Conservation (phyloP, 257 asterid species). For the Solanum pennellii region DNA sequence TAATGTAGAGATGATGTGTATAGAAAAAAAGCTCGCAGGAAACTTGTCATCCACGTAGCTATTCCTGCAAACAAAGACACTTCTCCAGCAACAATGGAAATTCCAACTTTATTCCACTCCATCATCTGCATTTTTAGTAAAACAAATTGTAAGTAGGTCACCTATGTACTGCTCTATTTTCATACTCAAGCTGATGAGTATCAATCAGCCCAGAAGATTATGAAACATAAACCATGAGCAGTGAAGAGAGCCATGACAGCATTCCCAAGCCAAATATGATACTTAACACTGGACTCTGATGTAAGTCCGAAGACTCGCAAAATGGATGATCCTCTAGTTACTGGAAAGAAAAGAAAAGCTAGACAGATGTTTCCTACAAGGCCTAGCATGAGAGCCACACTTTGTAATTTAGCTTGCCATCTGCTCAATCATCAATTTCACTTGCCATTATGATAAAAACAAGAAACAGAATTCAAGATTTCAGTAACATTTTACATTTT, state of each 20-base stretch:
- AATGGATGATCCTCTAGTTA: slow-evolving; percentile 52
- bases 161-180: neutral
- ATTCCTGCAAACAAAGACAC: slow-evolving; percentile 34
- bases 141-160: neutral
- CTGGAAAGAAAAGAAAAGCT: slow-evolving; percentile 54
- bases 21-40: slow-evolving; percentile 44
- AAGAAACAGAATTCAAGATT: neutral
- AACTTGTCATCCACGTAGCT: slow-evolving; percentile 43
- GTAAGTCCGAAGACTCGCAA: slow-evolving; percentile 54
- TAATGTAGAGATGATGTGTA: slow-evolving; percentile 39
- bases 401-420: slow-evolving; percentile 40
- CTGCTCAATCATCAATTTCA: slow-evolving; percentile 12
- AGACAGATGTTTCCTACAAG: slow-evolving; percentile 43
- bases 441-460: neutral
- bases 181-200: slow-evolving; percentile 17
- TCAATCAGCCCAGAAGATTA: slow-evolving; percentile 33
- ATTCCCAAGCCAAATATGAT: slow-evolving; percentile 73
- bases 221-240: slow-evolving; percentile 40
- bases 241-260: slow-evolving; percentile 32
- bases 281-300: slow-evolving; percentile 61
- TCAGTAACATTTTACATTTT: slow-evolving; percentile 22
- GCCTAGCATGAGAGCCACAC: slow-evolving; percentile 37
- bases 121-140: slow-evolving; percentile 30
- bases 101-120: slow-evolving; percentile 43
- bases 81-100: slow-evolving; percentile 49